Conservation (phyloP, 352 stramenopile species). For the Phytophthora agathidicida region DNA sequence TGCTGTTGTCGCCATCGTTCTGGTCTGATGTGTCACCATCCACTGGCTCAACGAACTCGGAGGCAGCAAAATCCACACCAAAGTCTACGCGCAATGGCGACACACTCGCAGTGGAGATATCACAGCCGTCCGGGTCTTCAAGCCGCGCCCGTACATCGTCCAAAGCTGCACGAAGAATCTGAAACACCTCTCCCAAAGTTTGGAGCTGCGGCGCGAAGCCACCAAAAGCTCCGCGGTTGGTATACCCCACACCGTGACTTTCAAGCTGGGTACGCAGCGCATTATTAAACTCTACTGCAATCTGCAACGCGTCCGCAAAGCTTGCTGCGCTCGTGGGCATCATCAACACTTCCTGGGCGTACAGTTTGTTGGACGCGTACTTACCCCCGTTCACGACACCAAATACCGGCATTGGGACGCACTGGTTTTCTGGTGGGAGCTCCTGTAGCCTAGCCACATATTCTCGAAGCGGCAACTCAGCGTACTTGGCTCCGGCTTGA, state of each 20-base stretch:
- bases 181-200: conserved; percentile 63
- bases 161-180: conserved; percentile 53
- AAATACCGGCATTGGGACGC: conserved; percentile 76
- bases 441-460: conserved; percentile 61
- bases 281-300: conserved; percentile 55
- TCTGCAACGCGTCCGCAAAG: conserved; percentile 67
- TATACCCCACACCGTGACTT: conserved; percentile 55
- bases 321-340: conserved; percentile 53
- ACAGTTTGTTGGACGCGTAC: conserved; percentile 74
- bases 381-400: conserved; percentile 72
- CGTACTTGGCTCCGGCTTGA: conserved; percentile 68
- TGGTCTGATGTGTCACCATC: neutral
- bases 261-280: conserved; percentile 55
- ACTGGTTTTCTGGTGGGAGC: conserved; percentile 46
- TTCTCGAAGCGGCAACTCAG: conserved; percentile 54
- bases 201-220: conserved; percentile 70
- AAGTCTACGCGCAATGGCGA: conserved; percentile 57
- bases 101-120: conserved; percentile 38
- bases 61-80: conserved; percentile 69
- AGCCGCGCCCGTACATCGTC: conserved; percentile 48
- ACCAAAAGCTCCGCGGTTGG: conserved; percentile 61
- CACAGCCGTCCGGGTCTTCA: conserved; percentile 25
- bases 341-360: conserved; percentile 68
- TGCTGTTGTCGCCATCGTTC: conserved; percentile 17
- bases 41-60: conserved; percentile 49